Base-by-base conservation (phyloP, 2,329 filamentous ascomycete genomes). In the Aspergillus candidus region DNA sequence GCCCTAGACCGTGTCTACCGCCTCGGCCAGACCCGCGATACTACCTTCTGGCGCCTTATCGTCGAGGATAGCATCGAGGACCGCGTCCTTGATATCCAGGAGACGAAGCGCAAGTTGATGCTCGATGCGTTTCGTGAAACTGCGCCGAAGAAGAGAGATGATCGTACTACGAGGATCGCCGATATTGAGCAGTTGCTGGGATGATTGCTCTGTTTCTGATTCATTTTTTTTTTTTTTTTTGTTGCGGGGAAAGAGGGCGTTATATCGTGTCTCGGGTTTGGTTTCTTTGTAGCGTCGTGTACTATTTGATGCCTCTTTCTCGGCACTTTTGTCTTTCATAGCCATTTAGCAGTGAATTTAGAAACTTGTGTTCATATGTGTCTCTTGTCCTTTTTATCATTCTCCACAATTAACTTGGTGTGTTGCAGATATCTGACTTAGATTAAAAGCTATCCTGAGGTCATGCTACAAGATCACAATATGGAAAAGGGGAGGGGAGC, bases 1-100 rank as follows among this genome's bases (percentile, higher is more conserved):
- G 90, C 90, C 3, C 77, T 94, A 3, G 89, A 95, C 60, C 83
- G 89, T 4, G 88, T 95, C 6, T 87, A 95, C 61, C 78, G 89
- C 0, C 74, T 95, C 0, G 89, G 89, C 0, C 90, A 95, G 69
- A 90, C 77, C 51, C 78, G 85, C 32, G 77, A 83, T 48, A 89
- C 84, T 0, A 89, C 80, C 1, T 83, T 94, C 1, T 93, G 88
- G 74, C 75, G 88, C 37, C 72, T 95, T 8, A 79, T 95, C 2
- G 84, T 94, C 70, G 85, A 94, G 55, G 78, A 75, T 1, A 86
- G 79, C 6, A 81, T 95, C 4, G 90, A 95, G 63, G 86, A 94
- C 62, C 75, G 82, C 0, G 88, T 94, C 14, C 70, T 94, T 32
- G 76, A 81, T 13, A 82, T 94, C 37, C 89, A 95, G 65, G 74